Conservation (phyloP, 805 yeast genomes). For the Candida anglica region DNA sequence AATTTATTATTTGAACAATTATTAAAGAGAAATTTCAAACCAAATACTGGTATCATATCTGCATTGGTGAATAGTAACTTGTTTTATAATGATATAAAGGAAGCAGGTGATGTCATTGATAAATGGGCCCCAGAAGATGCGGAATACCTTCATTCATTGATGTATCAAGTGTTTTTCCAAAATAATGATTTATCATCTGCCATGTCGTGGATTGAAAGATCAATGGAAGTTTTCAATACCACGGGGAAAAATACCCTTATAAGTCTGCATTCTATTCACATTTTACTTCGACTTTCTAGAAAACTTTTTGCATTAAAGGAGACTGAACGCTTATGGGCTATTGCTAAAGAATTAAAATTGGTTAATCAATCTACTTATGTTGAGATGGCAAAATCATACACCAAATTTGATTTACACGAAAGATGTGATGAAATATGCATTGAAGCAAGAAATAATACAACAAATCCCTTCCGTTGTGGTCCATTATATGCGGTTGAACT, state of each 20-base stretch:
- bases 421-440: conserved; percentile 27
- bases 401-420: conserved; percentile 25
- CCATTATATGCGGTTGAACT: conserved; percentile 24
- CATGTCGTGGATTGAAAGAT: conserved; percentile 10
- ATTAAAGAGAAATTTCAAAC: conserved; percentile 41
- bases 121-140: conserved; percentile 21
- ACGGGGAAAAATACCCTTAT: no score
- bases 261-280: conserved; percentile 10
- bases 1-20: conserved; percentile 48
- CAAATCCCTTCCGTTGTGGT: conserved; percentile 25
- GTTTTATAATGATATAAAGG: conserved; percentile 28
- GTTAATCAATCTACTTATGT: conserved; percentile 18
- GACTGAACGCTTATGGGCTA: conserved; percentile 11
- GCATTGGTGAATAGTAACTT: conserved; percentile 44
- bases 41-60: conserved; percentile 39
- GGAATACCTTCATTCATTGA: conserved; percentile 19
- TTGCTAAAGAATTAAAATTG: conserved; percentile 14
- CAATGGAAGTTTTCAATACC: no score
- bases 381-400: conserved; percentile 24
- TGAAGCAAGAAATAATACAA: conserved; percentile 26
- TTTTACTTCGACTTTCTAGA: conserved; percentile 14
- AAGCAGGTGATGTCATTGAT: conserved; percentile 25
- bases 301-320: conserved; percentile 16
- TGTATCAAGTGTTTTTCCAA: conserved; percentile 23
- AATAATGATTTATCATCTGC: conserved; percentile 24